Evolutionary conservation across 495 filamentous ascomycete species (phyloP).

Genomic region (Sordaria brevicollis): DNA sequence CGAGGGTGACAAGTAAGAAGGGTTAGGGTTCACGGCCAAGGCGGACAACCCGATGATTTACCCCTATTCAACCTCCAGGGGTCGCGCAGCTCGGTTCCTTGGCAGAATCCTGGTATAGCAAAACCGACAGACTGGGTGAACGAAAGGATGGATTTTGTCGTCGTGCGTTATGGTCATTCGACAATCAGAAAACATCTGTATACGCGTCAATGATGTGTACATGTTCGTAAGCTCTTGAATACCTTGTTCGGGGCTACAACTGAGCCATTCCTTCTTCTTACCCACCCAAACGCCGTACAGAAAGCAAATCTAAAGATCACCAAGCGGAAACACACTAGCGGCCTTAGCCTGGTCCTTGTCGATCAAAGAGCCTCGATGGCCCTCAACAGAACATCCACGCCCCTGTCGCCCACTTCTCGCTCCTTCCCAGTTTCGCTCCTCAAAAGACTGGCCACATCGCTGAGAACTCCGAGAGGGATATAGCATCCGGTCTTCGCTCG

Average conservation of each 20-base stretch:
- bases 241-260: background rate
- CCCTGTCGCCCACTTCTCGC: slow-evolving; percentile 35
- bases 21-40: background rate
- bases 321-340: background rate
- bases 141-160: background rate
- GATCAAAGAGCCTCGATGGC: slow-evolving; percentile 68
- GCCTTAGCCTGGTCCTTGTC: background rate
- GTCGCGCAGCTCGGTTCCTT: background rate
- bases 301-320: background rate
- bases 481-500: slow-evolving; percentile 62
- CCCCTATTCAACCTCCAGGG: background rate
- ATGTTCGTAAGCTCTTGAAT: background rate
- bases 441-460: slow-evolving; percentile 80
- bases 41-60: background rate
- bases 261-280: background rate
- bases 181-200: background rate
- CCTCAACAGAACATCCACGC: slow-evolving; percentile 60
- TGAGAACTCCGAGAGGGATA: slow-evolving; percentile 79
- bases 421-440: slow-evolving; percentile 40
- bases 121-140: background rate
- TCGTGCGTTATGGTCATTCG: background rate
- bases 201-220: background rate
- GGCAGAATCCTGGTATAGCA: background rate
- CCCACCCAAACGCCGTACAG: background rate
- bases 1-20: background rate